phyloP scores from a whole-genome alignment of 139 green algal genomes.

The Micromonas commoda region DNA sequence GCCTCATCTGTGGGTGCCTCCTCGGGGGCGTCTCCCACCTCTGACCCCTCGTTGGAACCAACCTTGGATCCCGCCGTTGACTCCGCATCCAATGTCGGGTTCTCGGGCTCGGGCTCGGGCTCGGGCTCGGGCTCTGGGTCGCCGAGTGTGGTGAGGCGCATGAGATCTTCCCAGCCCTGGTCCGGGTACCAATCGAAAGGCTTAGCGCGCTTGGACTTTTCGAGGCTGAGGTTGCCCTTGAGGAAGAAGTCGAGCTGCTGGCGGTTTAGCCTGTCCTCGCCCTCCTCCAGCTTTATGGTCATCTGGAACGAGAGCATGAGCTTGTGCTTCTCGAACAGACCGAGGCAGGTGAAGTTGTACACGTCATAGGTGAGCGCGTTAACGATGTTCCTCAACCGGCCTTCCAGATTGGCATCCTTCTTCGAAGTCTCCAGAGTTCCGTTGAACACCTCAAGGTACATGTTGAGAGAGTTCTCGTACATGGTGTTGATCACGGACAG shows the following conservation, averaged over 20 bases:
- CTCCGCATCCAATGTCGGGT: no score
- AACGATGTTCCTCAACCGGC: constrained; percentile 62
- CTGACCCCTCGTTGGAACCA: no score
- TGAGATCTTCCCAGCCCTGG: constrained; percentile 76
- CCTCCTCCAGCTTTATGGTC: constrained; percentile 69
- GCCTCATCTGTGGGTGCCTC: no score
- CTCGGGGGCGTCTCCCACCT: no score
- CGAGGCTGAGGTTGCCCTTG: constrained; percentile 74
- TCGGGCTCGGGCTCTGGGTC: no score
- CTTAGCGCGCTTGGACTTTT: constrained; percentile 52
- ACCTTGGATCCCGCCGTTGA: no score
- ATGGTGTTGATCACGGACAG: constrained; percentile 71
- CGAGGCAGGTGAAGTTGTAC: constrained; percentile 74
- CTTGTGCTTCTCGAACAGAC: constrained; percentile 76
- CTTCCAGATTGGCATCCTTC: constrained; percentile 53
- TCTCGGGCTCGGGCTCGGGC: no score
- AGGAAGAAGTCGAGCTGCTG: constrained; percentile 78
- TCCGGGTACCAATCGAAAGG: constrained; percentile 65
- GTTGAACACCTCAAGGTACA: constrained; percentile 67
- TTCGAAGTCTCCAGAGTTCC: constrained; percentile 52
- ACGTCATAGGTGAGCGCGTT: constrained; percentile 69
- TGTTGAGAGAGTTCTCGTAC: constrained; percentile 63
- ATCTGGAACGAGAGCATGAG: constrained; percentile 77
- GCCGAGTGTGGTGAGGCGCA: constrained; percentile 54
- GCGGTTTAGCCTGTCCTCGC: constrained; percentile 48